These are phyloP conservation scores for Begonia loranthoides DNA, from an alignment of 306 rosid species.

Conservation along the genomic window DNA sequence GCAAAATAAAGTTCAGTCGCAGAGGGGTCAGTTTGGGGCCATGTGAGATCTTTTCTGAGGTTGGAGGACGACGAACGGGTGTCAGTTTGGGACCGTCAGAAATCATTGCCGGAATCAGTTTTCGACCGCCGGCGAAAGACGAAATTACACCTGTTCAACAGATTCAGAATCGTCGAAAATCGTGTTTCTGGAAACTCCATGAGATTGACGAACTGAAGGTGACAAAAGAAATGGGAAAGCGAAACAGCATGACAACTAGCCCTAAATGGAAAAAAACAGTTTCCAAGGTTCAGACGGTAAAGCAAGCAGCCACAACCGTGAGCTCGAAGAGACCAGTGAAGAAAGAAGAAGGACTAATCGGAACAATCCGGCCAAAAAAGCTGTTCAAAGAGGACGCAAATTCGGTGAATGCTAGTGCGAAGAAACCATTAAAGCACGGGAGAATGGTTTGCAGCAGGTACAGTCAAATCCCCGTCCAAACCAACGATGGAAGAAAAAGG, in stretches of 20 bases:
- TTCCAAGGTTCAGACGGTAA: constrained; percentile 24
- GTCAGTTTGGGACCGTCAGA: constrained; percentile 51
- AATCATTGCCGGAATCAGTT: constrained; percentile 26
- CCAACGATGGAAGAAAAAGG: constrained; percentile 46
- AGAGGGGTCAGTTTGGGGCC: constrained; percentile 78
- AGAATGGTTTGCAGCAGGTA: constrained; percentile 81
- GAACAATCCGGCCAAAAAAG: constrained; percentile 55
- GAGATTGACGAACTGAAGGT: constrained; percentile 38
- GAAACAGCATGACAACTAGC: constrained; percentile 35
- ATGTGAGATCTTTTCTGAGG: constrained; percentile 33
- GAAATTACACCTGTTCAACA: constrained; percentile 39
- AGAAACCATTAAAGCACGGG: constrained; percentile 42
- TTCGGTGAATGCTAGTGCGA: constrained; percentile 18
- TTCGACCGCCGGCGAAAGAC: constrained; percentile 27
- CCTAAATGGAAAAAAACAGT: constrained; percentile 33
- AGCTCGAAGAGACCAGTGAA: constrained; percentile 31
- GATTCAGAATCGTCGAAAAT: constrained; percentile 58
- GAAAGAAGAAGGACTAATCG: constrained; percentile 34
- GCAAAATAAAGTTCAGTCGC: constrained; percentile 23
- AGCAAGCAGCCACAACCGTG: constrained; percentile 30
- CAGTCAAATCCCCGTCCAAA: constrained; percentile 15
- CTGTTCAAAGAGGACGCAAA: constrained; percentile 60
- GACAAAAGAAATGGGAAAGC: constrained; percentile 35
- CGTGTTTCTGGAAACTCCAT: constrained; percentile 59
- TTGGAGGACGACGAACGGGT: constrained; percentile 15